Evolutionary conservation across 345 rosid genomes (phyloP), one percentile per base, ranked within the genome.

Genomic region (Kernera saxatilis): DNA sequence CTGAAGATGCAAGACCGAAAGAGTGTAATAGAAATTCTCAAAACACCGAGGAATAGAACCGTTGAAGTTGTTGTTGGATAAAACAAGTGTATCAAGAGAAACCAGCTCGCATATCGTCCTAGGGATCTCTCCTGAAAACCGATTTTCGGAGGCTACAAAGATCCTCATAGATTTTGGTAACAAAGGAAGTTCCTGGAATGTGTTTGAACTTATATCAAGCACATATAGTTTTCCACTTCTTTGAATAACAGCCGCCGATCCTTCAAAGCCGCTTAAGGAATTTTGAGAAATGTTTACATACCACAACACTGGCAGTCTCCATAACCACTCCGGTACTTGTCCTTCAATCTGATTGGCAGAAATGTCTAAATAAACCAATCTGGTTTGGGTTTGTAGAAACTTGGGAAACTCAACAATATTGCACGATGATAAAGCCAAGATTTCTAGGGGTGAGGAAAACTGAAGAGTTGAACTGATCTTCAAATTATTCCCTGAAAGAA

Each of bases 61-160:
- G 6, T 3, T 72, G 30, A 81, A 59, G 54, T 78, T 75, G 69
- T 75, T 81, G 63, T 60, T 21, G 17, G 79, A 73, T 41, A 76
- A 6, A 64, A 35, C 80, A 26, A 78, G 80, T 49, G 8, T 8
- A 0, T 13, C 0, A 19, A 73, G 64, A 8, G 0, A 1, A 27
- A 5, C 23, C 30, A 54, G 8, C 26, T 29, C 15, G 21, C 73
- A 75, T 4, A 71, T 32, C 9, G 0, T 0, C 3, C 37, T 35
- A 2, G 78, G 61, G 22, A 79, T 65, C 30, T 73, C 65, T 9
- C 77, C 66, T 0, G 66, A 44, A 25, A 64, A 73, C 22, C 3
- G 9, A 23, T 71, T 62, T 1, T 11, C 4, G 0, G 63, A 62
- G 33, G 36, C 17, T 1, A 2, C 15, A 33, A 71, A 15, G 45